Percentiles rank a stretch among this genome's conserved stretches.
These are phyloP conservation scores for Sporothrix euskadiensis DNA, from an alignment of 2,329 filamentous ascomycete genomes.

Conservation along the genomic window DNA sequence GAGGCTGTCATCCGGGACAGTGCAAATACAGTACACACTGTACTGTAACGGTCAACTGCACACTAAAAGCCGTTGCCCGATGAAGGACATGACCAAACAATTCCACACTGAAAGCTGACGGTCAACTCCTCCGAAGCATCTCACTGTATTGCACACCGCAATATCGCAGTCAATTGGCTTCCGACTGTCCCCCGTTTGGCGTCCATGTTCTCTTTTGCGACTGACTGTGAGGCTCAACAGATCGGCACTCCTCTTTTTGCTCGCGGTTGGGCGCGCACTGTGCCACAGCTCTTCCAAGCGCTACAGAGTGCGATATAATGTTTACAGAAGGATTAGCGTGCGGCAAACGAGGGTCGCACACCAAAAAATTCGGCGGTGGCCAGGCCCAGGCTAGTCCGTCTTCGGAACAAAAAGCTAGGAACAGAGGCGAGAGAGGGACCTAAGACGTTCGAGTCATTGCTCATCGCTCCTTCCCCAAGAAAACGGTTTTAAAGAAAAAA, in stretches of 20 bases:
- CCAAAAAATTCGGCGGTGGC: conserved; percentile 17
- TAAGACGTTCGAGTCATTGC: conserved; percentile 13
- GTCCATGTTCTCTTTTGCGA: no score
- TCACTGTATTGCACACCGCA: neutral
- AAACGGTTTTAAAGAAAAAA: neutral
- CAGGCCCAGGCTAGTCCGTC: conserved; percentile 19
- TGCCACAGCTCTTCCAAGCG: neutral
- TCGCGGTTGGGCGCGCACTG: neutral
- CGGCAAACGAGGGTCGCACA: neutral
- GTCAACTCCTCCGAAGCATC: neutral
- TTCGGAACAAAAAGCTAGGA: conserved; percentile 14
- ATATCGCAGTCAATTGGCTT: neutral
- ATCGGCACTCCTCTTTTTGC: neutral
- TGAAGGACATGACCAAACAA: neutral
- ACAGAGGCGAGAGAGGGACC: neutral
- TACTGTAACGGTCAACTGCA: neutral
- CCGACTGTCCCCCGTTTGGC: no score
- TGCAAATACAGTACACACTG: neutral
- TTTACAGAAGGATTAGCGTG: neutral
- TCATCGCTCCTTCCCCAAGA: conserved; percentile 8
- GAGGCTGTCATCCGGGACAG: conserved; percentile 11
- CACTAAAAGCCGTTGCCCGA: conserved; percentile 1
- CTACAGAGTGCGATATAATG: neutral
- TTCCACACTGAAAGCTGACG: neutral
- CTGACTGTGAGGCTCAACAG: neutral